Evolutionary conservation across 345 rosid genomes (phyloP).

Genomic region (Boechera retrofracta): DNA sequence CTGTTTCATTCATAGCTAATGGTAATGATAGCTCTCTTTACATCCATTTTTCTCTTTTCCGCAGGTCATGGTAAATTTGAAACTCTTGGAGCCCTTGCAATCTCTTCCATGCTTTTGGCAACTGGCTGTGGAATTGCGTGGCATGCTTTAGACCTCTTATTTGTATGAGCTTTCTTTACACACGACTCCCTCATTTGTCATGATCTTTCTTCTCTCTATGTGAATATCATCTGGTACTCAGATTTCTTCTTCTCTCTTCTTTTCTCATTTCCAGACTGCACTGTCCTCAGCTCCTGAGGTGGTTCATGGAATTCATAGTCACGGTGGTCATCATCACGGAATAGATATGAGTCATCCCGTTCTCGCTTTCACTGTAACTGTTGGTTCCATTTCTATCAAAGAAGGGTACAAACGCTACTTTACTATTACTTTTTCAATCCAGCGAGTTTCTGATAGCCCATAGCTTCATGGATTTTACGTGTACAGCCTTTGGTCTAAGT

Average conservation of each 20-base stretch:
- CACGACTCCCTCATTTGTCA: background rate
- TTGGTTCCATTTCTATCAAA: slow-evolving; percentile 79
- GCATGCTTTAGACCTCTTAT: slow-evolving; percentile 78
- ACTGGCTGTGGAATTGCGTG: slow-evolving; percentile 90
- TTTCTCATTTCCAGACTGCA: slow-evolving; percentile 55
- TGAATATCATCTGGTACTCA: slow-evolving; percentile 4
- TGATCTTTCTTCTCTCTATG: background rate
- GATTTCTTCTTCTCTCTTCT: slow-evolving; percentile 20
- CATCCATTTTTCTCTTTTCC: background rate
- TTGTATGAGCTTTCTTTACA: slow-evolving; percentile 45
- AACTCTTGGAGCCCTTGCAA: slow-evolving; percentile 90
- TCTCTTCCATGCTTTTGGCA: slow-evolving; percentile 90
- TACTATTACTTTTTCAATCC: background rate
- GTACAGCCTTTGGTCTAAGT: background rate
- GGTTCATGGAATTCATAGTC: slow-evolving; percentile 39
- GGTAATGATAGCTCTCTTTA: background rate
- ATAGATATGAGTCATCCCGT: slow-evolving; percentile 79
- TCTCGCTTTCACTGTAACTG: slow-evolving; percentile 79
- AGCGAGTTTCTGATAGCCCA: slow-evolving; percentile 4
- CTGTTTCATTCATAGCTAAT: background rate
- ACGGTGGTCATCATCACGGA: slow-evolving; percentile 70
- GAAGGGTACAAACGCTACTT: slow-evolving; percentile 61
- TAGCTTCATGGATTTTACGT: background rate
- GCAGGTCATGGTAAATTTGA: slow-evolving; percentile 95
- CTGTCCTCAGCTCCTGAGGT: slow-evolving; percentile 58